Percentiles rank a stretch among this genome's conserved stretches.
phyloP scores from a whole-genome alignment of 345 rosid genomes.

The Mallotus nudiflorus region DNA sequence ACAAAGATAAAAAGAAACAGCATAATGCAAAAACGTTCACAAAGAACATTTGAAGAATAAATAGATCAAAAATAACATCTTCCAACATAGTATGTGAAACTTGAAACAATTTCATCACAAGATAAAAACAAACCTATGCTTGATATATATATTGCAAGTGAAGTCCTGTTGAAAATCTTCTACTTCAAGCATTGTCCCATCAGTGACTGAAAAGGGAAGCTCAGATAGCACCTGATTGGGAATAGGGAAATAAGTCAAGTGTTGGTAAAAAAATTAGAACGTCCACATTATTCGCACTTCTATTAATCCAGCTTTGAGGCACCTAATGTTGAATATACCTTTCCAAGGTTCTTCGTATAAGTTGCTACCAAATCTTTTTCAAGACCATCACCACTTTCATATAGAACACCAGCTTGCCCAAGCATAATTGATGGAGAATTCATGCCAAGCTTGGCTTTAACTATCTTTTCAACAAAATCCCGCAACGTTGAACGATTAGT shows the following conservation, averaged over 20 bases:
- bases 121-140: constrained; percentile 70
- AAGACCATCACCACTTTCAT: constrained; percentile 98
- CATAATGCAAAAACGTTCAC: background rate
- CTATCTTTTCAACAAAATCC: constrained; percentile 91
- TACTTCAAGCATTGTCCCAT: constrained; percentile 67
- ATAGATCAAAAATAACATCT: background rate
- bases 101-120: background rate
- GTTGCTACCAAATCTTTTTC: constrained; percentile 70
- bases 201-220: constrained; percentile 75
- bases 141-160: constrained; percentile 75
- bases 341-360: constrained; percentile 88
- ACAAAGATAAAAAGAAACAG: constrained; percentile 1
- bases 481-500: constrained; percentile 70
- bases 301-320: background rate
- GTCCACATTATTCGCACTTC: background rate
- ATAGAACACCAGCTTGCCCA: constrained; percentile 79
- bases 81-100: background rate
- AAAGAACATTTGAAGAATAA: background rate
- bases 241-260: background rate
- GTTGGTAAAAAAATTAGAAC: constrained; percentile 4
- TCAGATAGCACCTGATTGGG: constrained; percentile 61
- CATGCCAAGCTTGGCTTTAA: constrained; percentile 95
- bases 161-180: constrained; percentile 96
- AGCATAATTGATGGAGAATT: constrained; percentile 81
- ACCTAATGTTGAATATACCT: constrained; percentile 41